These are phyloP conservation scores for Xylariaceae sp. DNA, from an alignment of 2,329 filamentous ascomycete species.

Conservation along the genomic window DNA sequence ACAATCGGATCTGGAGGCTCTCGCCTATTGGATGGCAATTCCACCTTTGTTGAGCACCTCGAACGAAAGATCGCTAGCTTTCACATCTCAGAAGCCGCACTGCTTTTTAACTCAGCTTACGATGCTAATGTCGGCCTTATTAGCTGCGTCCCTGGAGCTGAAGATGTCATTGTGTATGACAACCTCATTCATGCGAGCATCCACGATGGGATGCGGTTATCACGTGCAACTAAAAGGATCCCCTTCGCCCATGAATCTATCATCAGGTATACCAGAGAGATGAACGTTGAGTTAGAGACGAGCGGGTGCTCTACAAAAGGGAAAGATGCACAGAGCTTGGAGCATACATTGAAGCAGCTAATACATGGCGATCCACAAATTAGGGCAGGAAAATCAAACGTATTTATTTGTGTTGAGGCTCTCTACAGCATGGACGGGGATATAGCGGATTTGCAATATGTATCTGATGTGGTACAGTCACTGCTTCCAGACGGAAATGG, in stretches of 20 bases:
- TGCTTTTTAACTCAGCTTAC: constrained; percentile 66
- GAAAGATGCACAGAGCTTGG: constrained; percentile 25
- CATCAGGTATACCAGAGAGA: background rate
- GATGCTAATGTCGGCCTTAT: constrained; percentile 71
- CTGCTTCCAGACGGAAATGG: constrained; percentile 63
- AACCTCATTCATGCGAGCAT: constrained; percentile 79
- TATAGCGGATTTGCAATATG: constrained; percentile 65
- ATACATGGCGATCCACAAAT: constrained; percentile 15
- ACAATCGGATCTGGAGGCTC: constrained; percentile 57
- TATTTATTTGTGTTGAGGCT: constrained; percentile 73
- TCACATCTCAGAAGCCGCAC: constrained; percentile 51
- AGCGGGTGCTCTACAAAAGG: background rate
- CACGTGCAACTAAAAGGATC: constrained; percentile 55
- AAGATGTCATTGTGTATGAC: constrained; percentile 72
- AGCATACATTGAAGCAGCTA: constrained; percentile 39
- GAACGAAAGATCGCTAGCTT: constrained; percentile 55
- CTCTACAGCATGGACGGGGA: constrained; percentile 89
- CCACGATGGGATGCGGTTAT: constrained; percentile 76
- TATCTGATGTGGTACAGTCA: constrained; percentile 63
- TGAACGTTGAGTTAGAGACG: background rate
- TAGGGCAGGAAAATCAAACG: constrained; percentile 45
- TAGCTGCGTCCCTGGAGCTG: constrained; percentile 62
- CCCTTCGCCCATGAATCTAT: constrained; percentile 66
- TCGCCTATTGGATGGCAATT: constrained; percentile 60
- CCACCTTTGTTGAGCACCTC: constrained; percentile 49